Evolutionary conservation across 164 flowering plant species (phyloP), one percentile per base, ranked within the genome.

Genomic region (Kalanchoe fedtschenkoi): DNA sequence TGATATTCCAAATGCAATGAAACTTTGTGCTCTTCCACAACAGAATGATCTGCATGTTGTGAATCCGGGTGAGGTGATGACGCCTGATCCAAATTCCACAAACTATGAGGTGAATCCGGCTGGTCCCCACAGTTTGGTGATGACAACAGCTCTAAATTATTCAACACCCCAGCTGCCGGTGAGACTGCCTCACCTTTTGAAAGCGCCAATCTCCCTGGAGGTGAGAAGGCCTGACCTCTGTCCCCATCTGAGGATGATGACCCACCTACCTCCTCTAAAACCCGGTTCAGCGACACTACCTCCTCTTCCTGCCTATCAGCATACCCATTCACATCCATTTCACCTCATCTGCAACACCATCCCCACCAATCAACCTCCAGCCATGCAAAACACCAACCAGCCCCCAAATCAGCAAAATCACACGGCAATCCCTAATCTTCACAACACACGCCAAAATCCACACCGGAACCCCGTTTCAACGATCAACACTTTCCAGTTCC

Each of bases 271-370:
- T 26, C 16, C 21, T 51, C 56, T 1, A 28, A 51, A 26, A 6
- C 28, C 15, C 29, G 30, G 28, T 14, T 2, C 21, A 8, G 11
- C n/a, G n/a, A n/a, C 28, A 47, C 14, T 0, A 14, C 21, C 30
- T 47, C 13, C 54, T 26, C 56, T 51, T 26, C 56, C 56, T 11
- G 3, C 33, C n/a, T 32, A 51, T 24, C 17, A 14, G 26, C 32
- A 51, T 51, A 10, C 26, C 24, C 53, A 46, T 17, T 30, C 55
- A 26, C 56, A 51, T 51, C 56, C 56, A 51, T 51, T 51, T 51
- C 30, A 51, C 56, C 32, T 51, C 32, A 51, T 32, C 26, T 51
- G 10, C 15, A 10, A 6, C 56, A 51, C 16, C 56, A 51, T 51
- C 56, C 56, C 56, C 10, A 51, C 24, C 11, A 3, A 13, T 37